Conservation (phyloP, 1,284 basidiomycete genomes). For the Ceratobasidium papillatum region DNA sequence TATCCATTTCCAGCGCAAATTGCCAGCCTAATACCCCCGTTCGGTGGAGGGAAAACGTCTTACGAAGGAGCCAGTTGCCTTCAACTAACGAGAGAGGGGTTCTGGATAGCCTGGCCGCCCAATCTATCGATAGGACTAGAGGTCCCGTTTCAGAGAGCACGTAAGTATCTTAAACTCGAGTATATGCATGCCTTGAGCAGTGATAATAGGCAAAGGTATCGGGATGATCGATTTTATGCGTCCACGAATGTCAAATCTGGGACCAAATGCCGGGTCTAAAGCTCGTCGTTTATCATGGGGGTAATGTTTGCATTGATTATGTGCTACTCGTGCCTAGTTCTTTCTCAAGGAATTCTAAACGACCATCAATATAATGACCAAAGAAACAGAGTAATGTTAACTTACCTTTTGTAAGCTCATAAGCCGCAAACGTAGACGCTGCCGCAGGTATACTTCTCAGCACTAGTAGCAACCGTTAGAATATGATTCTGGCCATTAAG, state of each 20-base stretch:
- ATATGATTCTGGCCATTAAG: conserved; percentile 8
- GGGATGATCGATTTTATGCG: conserved; percentile 24
- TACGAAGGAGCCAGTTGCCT: conserved; percentile 2
- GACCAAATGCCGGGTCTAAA: not conserved
- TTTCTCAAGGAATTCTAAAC: conserved; percentile 20
- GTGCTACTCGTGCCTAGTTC: not conserved
- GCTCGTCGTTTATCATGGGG: not conserved
- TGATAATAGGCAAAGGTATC: not conserved
- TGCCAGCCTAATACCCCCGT: not conserved
- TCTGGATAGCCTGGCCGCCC: conserved; percentile 16
- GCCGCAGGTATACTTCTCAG: conserved; percentile 87
- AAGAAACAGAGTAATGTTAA: conserved; percentile 10
- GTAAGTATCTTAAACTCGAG: not conserved
- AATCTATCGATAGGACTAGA: not conserved
- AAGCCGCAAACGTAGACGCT: conserved; percentile 91
- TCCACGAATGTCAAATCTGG: not conserved
- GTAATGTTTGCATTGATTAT: not conserved
- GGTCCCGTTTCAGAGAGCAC: not conserved
- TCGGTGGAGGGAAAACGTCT: not conserved
- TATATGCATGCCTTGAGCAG: not conserved
- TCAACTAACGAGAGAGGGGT: conserved; percentile 19
- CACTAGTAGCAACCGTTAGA: conserved; percentile 52
- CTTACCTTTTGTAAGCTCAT: conserved; percentile 81
- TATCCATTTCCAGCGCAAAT: conserved; percentile 16
- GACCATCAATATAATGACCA: not conserved